phyloP scores from a whole-genome alignment of 441 rosid genomes.

The Biscutella auriculata region DNA sequence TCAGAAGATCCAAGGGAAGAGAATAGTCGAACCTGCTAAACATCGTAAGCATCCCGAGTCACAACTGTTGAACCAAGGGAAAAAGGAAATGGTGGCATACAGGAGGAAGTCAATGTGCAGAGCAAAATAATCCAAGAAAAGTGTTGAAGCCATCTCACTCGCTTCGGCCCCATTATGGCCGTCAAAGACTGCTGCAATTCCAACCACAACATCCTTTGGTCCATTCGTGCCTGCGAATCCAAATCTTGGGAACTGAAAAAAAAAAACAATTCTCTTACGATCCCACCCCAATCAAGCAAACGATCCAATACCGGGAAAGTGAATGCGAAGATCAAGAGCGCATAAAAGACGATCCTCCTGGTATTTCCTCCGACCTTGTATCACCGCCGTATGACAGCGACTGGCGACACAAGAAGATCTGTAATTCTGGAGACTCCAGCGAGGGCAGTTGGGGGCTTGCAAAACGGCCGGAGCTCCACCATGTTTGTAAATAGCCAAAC shows the following conservation, averaged over 20 bases:
- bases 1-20: conserved; percentile 64
- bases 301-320: conserved; percentile 53
- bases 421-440: conserved; percentile 46
- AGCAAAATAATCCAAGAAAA: conserved; percentile 71
- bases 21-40: too few species aligned
- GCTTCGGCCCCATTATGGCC: conserved; percentile 98
- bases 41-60: too few species aligned
- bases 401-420: conserved; percentile 15
- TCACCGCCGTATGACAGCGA: conserved; percentile 54
- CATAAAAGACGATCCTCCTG: conserved; percentile 80
- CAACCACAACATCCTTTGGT: conserved; percentile 53
- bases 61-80: too few species aligned
- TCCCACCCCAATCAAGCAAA: neutral
- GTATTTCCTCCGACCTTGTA: conserved; percentile 63
- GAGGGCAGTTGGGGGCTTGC: conserved; percentile 74
- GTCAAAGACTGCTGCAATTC: conserved; percentile 77
- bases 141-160: conserved; percentile 88
- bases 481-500: conserved; percentile 62
- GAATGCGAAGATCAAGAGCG: conserved; percentile 62
- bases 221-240: conserved; percentile 42
- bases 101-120: conserved; percentile 70
- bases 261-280: neutral
- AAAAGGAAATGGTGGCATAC: conserved; percentile 68
- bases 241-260: neutral
- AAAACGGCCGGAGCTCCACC: conserved; percentile 95